phyloP scores from a whole-genome alignment of 306 rosid species.

The Fragaria vesca region DNA sequence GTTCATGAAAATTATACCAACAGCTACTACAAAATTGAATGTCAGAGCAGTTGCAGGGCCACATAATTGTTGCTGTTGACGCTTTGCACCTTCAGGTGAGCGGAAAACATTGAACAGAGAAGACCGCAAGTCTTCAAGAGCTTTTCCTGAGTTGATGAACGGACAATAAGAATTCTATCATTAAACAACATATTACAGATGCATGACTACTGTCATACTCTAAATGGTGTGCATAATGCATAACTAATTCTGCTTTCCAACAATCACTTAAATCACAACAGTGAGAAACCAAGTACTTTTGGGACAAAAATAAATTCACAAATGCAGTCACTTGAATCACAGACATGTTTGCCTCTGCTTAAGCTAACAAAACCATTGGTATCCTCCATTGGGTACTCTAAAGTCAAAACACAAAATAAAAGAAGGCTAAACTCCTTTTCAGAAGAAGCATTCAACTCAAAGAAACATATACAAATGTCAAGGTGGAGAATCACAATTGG shows the following conservation, averaged over 20 bases:
- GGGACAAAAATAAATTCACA: not conserved
- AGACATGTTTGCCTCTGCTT: not conserved
- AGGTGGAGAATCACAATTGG: not conserved
- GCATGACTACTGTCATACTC: not conserved
- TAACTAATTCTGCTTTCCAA: not conserved
- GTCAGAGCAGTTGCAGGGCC: constrained; percentile 74
- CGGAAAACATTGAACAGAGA: constrained; percentile 60
- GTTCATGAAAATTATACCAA: constrained; percentile 75
- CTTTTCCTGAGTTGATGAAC: constrained; percentile 47
- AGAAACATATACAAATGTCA: not conserved
- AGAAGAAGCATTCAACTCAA: not conserved
- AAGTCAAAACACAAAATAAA: not conserved
- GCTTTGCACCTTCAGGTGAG: constrained; percentile 63
- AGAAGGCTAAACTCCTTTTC: not conserved
- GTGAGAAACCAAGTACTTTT: not conserved
- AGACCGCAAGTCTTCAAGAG: constrained; percentile 66
- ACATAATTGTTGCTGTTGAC: constrained; percentile 61
- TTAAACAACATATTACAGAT: not conserved
- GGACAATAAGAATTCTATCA: constrained; percentile 6
- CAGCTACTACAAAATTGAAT: constrained; percentile 79
- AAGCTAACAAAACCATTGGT: not conserved
- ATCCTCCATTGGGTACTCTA: not conserved
- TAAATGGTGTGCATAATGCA: not conserved
- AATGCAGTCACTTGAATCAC: not conserved
- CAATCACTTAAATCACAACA: not conserved